Base-by-base conservation (phyloP, 345 rosid species). In the Psidium friedrichsthalianum region DNA sequence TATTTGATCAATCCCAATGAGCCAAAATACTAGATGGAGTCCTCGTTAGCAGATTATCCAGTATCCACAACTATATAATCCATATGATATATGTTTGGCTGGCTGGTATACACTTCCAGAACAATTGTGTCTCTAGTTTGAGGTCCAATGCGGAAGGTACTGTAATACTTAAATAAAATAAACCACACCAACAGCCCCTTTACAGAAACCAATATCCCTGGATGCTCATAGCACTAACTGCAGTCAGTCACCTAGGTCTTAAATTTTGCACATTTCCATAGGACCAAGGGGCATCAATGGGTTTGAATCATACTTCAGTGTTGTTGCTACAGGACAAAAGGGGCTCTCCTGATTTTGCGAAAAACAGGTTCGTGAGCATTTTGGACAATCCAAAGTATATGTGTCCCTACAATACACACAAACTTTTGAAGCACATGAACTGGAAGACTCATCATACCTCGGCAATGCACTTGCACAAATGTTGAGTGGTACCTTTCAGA, bases 401-500 rank as follows among this genome's bases (percentile, higher is more conserved):
- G 44, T 40, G 5, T 69, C 24, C 78, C 44, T 11, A 69, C 44
- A 32, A 69, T 69, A 18, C 44, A 69, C 0, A 9, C 24, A 16
- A 64, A 2, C 13, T 24, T 64, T 3, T 5, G 18, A 27, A 64
- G 76, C 44, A 64, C 1, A 3, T 10, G 3, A 52, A 22, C 11
- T 2, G 22, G 49, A 42, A 78, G 29, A 49, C 64, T 78, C 13
- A 0, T 85, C 85, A 84, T 9, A 95, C 99, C 98, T 95, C 95
- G 52, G 98, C 98, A 88, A 97, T 94, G 91, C 98, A 95, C 87
- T 92, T 95, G n/a, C 84, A 92, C 89, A 97, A 86, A 29, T 86
- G 86, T 80, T 85, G 89, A 56, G 69, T 54, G 54, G 92, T 85
- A 1, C 90, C 94, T 61, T 91, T 90, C 61, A 87, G 20, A 83